Evolutionary conservation across 2,329 filamentous ascomycete species (phyloP).

Genomic region (Proliferodiscus dingleyae): DNA sequence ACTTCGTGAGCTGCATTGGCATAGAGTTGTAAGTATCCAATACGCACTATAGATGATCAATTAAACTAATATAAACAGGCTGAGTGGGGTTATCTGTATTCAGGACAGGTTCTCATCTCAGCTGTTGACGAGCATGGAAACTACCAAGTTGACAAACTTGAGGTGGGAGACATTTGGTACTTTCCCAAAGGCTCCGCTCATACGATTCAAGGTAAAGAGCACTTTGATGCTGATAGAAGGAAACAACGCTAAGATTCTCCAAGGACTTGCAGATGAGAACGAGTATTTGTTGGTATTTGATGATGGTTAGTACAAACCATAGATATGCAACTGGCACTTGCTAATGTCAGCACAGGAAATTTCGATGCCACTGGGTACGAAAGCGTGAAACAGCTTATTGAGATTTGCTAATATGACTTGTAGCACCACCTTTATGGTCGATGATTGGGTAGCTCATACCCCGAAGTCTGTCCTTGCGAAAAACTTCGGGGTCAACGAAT

Average conservation of each 20-base stretch:
- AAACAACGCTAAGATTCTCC: background rate
- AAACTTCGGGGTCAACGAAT: conserved; percentile 44
- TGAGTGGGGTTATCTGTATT: conserved; percentile 45
- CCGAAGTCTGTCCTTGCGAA: conserved; percentile 47
- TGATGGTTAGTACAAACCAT: conserved; percentile 49
- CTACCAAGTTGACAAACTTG: background rate
- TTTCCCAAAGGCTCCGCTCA: conserved; percentile 47
- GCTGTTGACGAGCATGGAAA: conserved; percentile 44
- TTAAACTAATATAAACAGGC: conserved; percentile 49
- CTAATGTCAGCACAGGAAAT: conserved; percentile 34
- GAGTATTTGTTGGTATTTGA: conserved; percentile 60
- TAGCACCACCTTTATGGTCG: conserved; percentile 52
- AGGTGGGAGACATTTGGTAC: conserved; percentile 42
- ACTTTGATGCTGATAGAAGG: too few relatives aligned
- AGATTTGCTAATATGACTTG: background rate
- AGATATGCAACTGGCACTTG: background rate
- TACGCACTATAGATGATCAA: conserved; percentile 42
- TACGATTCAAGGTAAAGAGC: conserved; percentile 42
- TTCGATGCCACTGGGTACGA: conserved; percentile 51
- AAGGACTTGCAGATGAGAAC: conserved; percentile 46
- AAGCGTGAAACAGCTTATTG: background rate
- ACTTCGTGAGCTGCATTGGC: conserved; percentile 62
- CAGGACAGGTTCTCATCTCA: conserved; percentile 48
- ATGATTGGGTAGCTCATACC: conserved; percentile 22
- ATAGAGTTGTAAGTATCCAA: conserved; percentile 49